phyloP scores from a whole-genome alignment of 2,329 filamentous ascomycete genomes.

The Aureobasidium namibiae region DNA sequence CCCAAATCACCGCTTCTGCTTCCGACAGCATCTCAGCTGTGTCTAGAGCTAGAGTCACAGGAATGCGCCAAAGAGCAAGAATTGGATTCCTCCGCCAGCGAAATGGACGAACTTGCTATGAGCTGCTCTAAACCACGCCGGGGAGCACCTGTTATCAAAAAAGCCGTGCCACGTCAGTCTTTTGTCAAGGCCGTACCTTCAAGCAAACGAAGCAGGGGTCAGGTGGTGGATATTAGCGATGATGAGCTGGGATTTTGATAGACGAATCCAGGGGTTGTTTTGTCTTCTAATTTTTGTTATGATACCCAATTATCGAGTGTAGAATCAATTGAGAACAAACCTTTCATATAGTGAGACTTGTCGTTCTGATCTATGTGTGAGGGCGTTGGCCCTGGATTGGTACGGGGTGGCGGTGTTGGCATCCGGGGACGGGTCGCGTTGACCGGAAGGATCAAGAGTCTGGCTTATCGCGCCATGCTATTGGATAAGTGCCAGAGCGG shows the following conservation, averaged over 20 bases:
- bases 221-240: background rate
- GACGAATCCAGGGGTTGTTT: background rate
- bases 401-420: background rate
- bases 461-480: background rate
- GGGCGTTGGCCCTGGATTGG: background rate
- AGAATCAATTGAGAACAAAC: background rate
- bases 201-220: background rate
- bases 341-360: background rate
- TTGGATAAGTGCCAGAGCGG: background rate
- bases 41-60: background rate
- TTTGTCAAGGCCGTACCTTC: background rate
- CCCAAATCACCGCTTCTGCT: background rate
- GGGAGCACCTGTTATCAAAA: background rate
- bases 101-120: conserved; percentile 12
- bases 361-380: background rate
- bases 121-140: conserved; percentile 1
- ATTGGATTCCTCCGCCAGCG: background rate
- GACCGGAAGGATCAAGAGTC: background rate
- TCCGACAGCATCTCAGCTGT: background rate
- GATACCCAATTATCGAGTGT: background rate
- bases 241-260: conserved; percentile 6
- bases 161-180: background rate
- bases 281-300: background rate
- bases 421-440: background rate
- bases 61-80: background rate